Conservation (phyloP, 2,329 filamentous ascomycete genomes). For the Ceratocystis eucalypticola region DNA sequence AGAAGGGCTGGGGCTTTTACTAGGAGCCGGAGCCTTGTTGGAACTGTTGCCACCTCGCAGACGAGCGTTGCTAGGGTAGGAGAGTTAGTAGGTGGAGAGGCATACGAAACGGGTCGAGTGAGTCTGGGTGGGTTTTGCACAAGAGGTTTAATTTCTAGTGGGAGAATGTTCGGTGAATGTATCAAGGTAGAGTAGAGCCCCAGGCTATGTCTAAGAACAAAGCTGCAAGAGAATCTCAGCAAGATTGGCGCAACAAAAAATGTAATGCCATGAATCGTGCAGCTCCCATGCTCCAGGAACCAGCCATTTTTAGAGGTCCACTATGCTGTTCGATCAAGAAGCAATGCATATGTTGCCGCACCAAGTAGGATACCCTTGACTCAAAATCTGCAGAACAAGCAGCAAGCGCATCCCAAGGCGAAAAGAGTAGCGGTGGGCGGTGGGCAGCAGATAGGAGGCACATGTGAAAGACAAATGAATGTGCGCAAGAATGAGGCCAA, state of each 20-base stretch:
- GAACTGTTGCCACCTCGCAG: slow-evolving; percentile 18
- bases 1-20: slow-evolving; percentile 39
- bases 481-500: neutral
- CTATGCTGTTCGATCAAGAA: neutral
- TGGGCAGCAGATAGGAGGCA: neutral
- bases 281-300: neutral
- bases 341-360: neutral
- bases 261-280: neutral
- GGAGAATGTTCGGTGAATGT: neutral
- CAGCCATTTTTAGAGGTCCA: neutral
- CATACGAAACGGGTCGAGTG: neutral
- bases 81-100: neutral
- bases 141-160: neutral
- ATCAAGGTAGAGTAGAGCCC: no score
- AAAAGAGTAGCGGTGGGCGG: neutral
- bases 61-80: slow-evolving; percentile 26
- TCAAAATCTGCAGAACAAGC: slow-evolving; percentile 6
- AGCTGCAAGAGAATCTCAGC: neutral
- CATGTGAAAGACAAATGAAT: neutral
- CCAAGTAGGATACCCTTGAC: slow-evolving; percentile 1
- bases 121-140: neutral
- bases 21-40: slow-evolving; percentile 35
- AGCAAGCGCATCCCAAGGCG: neutral
- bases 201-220: neutral
- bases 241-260: neutral